These are phyloP conservation scores for Trichoderma sp. DNA, from an alignment of 2,329 filamentous ascomycete species.

Conservation along the genomic window DNA sequence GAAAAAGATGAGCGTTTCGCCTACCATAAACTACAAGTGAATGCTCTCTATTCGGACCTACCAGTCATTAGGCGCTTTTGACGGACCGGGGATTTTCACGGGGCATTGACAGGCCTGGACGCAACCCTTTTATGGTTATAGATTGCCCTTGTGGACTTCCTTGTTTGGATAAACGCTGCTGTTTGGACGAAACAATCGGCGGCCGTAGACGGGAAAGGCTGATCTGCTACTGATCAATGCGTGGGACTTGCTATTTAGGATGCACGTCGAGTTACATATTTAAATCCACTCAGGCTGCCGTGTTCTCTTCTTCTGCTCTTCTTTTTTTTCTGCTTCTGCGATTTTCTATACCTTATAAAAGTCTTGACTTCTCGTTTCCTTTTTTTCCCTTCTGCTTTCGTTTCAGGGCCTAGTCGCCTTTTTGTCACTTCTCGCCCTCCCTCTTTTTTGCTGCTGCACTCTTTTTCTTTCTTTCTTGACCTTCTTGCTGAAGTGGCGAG, in stretches of 20 bases:
- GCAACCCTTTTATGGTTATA: not conserved
- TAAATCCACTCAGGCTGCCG: not conserved
- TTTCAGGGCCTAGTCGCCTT: not conserved
- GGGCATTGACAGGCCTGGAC: not conserved
- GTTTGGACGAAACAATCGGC: conserved; percentile 12
- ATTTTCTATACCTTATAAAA: not conserved
- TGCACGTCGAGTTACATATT: not conserved
- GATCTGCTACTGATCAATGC: conserved; percentile 1
- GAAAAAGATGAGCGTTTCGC: conserved; percentile 18
- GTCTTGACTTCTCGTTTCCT: not conserved
- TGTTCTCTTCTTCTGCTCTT: not conserved
- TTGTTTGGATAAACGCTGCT: conserved; percentile 23
- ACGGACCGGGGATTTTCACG: not conserved
- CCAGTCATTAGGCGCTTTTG: conserved; percentile 6
- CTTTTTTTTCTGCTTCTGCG: not conserved
- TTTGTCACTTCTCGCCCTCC: not conserved
- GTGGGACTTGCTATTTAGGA: conserved; percentile 20
- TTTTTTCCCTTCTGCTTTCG: not conserved
- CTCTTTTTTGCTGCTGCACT: not conserved
- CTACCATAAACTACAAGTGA: not conserved
- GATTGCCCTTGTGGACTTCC: conserved; percentile 18
- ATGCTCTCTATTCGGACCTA: conserved; percentile 17
- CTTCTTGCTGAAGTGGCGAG: not conserved
- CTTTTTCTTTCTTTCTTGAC: not conserved
- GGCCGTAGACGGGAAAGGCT: conserved; percentile 1